Percentiles rank a stretch among this genome's conserved stretches.
phyloP scores from a whole-genome alignment of 148 eudicot species.

The Cornus kousa region DNA sequence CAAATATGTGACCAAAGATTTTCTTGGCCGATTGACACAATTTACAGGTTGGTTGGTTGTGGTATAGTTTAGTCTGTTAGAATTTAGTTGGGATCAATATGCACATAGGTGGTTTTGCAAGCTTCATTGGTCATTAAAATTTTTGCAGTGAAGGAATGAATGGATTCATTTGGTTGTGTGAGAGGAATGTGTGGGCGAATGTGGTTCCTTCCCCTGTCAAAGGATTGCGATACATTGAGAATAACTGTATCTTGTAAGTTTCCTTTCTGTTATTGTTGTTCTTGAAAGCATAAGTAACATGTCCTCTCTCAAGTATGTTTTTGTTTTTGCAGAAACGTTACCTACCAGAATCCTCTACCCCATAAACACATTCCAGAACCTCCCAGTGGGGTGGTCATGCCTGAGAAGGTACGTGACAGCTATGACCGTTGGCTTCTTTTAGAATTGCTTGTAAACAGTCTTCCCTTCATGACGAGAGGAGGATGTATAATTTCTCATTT shows the following conservation, averaged over 20 bases:
- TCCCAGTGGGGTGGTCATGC: constrained; percentile 70
- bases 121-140: neutral
- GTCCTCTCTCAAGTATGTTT: neutral
- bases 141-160: constrained; percentile 84
- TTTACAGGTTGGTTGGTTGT: constrained; percentile 55
- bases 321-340: constrained; percentile 62
- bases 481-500: neutral
- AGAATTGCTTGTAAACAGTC: constrained; percentile 5
- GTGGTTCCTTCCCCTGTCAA: constrained; percentile 58
- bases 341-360: constrained; percentile 67
- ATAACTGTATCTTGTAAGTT: constrained; percentile 75
- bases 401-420: constrained; percentile 58
- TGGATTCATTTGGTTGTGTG: constrained; percentile 76
- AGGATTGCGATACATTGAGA: constrained; percentile 57
- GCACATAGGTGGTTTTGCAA: neutral
- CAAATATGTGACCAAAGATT: constrained; percentile 43
- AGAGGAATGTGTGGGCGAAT: constrained; percentile 67
- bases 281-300: neutral
- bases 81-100: neutral
- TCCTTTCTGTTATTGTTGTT: neutral
- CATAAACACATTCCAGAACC: constrained; percentile 73
- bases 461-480: neutral
- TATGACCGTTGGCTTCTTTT: constrained; percentile 2
- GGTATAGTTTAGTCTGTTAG: constrained; percentile 1
- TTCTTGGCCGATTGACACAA: constrained; percentile 59